These are phyloP conservation scores for Phytopythium ostracodes DNA, from an alignment of 352 stramenopile genomes.

Conservation along the genomic window DNA sequence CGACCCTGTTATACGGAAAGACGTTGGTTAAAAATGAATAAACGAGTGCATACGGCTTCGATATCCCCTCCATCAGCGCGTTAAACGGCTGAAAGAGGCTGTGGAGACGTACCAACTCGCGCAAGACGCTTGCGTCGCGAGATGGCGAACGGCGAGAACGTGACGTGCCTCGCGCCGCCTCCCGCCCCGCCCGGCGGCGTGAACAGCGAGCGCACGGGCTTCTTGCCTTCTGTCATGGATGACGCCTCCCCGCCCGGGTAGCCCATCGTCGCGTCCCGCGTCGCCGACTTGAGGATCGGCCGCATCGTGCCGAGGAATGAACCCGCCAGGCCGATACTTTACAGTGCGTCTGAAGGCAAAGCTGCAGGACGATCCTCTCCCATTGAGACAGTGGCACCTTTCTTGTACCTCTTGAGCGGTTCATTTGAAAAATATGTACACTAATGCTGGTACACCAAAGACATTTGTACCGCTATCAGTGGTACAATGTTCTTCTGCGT, in stretches of 20 bases:
- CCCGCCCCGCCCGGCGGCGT: conserved; percentile 16
- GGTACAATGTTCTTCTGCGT: not conserved
- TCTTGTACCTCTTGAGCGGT: not conserved
- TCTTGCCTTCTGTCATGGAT: conserved; percentile 9
- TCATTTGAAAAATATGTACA: too few species aligned
- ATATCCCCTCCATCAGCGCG: not conserved
- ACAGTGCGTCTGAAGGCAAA: not conserved
- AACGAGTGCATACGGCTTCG: not conserved
- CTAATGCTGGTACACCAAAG: not conserved
- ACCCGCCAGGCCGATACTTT: not conserved
- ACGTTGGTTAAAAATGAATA: too few species aligned
- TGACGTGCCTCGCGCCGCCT: conserved; percentile 37
- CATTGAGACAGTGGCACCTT: not conserved
- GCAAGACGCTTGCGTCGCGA: not conserved
- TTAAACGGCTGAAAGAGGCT: not conserved
- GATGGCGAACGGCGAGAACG: conserved; percentile 72
- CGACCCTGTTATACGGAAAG: too few species aligned
- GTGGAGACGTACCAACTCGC: not conserved
- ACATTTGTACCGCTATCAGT: too few species aligned
- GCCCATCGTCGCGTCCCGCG: not conserved
- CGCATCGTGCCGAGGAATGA: conserved; percentile 15
- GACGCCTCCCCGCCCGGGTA: not conserved
- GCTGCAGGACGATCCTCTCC: not conserved
- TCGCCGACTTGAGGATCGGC: conserved; percentile 64
- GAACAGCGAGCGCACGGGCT: conserved; percentile 17